Base-by-base conservation (phyloP, 176 grass and related monocot species). In the Phragmites australis region DNA sequence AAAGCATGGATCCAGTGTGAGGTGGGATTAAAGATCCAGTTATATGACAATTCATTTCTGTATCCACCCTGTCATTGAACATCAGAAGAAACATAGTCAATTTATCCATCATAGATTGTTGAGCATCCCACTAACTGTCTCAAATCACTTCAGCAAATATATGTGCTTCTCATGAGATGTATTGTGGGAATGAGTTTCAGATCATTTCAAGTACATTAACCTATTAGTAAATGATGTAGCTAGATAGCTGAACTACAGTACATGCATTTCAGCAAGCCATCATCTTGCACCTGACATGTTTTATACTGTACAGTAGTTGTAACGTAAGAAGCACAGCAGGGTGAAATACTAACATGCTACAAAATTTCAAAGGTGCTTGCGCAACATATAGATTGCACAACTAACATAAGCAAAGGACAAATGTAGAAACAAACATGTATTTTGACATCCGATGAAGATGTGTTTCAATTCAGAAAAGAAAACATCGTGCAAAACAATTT, bases 1-100 rank as follows among this genome's bases (percentile, higher is more conserved):
- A 92, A 62, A 6, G 83, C 73, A 94, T 81, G 81, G 70, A 94
- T 86, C 94, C 94, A 73, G 91, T 97, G 78, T 92, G 77, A 25
- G 89, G 82, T 41, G 85, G 32, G 66, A 88, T 56, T 65, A 97
- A 83, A 72, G 94, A 97, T 88, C 94, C 94, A 62, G 81, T 92
- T 29, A 97, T 84, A 80, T 97, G 94, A 90, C 92, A 82, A 85
- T 92, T 82, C 80, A 92, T 93, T 85, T 97, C 89, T 43, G 56
- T 77, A 82, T 94, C 91, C 68, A 97, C 89, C 82, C 94, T 97
- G 80, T 34, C 63, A 82, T 75, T 77, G 53, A 85, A 74, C 49
- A 81, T 72, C 21, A 82, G 46, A 25, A 65, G 55, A 78, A 43
- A 73, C 46, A 83, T 75, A 9, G 40, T 51, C 30, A 82, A 17